Evolutionary conservation across 768 basidiomycete species (phyloP), one percentile per base, ranked within the genome.

Genomic region (Mycena pura): DNA sequence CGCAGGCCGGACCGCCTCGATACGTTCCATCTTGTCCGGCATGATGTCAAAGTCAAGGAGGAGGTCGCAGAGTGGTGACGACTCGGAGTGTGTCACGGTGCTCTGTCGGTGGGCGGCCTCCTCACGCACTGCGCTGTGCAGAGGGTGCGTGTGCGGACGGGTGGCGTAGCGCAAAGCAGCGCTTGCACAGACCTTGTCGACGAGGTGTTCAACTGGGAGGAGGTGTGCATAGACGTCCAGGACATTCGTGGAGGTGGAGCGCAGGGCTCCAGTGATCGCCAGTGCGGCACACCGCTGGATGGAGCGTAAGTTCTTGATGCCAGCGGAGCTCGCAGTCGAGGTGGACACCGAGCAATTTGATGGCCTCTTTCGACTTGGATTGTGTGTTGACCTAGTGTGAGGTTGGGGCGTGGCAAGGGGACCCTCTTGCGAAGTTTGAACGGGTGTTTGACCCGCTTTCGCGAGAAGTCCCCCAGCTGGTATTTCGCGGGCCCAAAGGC

Each of bases 231-330:
- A 56, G 1, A 29, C 53, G n/a, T 58, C 48, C n/a, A n/a, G n/a
- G n/a, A n/a, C n/a, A n/a, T n/a, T n/a, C n/a, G n/a, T n/a, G n/a
- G n/a, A n/a, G n/a, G 14, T 62, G 15, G 29, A 47, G 5, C 17
- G 5, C 5, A 52, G 29, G 60, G 74, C 74, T 10, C 79, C 80
- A 0, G 78, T 77, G 46, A 63, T 58, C 15, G 27, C 32, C 8
- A 58, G 34, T 11, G 56, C 56, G 5, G 56, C 56, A 6, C 17
- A 24, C 13, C 56, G 27, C 24, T 58, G 56, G 7, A 58, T 46
- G 28, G 34, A 22, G 8, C 44, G 27, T 5, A 58, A 21, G 15
- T 10, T 9, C 34, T 52, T 52, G 19, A 54, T 31, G 22, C 52
- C 52, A 54, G 7, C 52, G 52, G 3, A 54, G 52, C 19, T 54